Evolutionary conservation across 78 protist genomes (phyloP), one percentile per base, ranked within the genome.

Genomic region (Dictyostelium intermedium): DNA sequence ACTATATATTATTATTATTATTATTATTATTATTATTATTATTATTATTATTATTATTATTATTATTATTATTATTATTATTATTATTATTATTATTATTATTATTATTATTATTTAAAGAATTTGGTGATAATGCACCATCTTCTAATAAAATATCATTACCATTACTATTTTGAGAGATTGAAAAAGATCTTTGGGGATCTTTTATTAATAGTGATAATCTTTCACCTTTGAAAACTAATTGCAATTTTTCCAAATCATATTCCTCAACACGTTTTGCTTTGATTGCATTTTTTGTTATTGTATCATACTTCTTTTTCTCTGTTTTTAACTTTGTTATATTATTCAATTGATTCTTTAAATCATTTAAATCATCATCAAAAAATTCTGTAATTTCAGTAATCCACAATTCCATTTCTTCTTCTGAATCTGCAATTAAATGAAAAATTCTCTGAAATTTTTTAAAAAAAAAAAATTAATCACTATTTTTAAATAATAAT

Each of bases 201-300:
- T 47, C 82, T 66, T 53, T 73, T 20, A 73, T 35, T 32, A 74
- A 32, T 11, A 87, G 32, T 41, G 93, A 87, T 14, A 87, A 23
- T 70, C 93, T 81, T 9, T 74, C 85, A 63, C 93, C 93, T 20
- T 50, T 50, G 63, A 87, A 87, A 13, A 87, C 93, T 60, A 87
- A 45, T 45, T 87, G 93, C 13, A 78, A 56, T 23, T 87, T 87
- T 27, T 87, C 93, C 32, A 87, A 76, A 18, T 60, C 80, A 37
- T 76, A 45, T 2, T 79, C 86, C 37, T 50, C 60, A 20, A 82
- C 83, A 6, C 77, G 56, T 35, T 43, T 35, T 9, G 83, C 30
- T 41, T 83, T 83, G 6, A 83, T 66, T 35, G 23, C 41, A 14
- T 43, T 66, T 14, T 41, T 60, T 32, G 27, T 82, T 6, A 82